These are phyloP conservation scores for Tuber magnatum DNA, from an alignment of 495 filamentous ascomycete species.

Conservation along the genomic window DNA sequence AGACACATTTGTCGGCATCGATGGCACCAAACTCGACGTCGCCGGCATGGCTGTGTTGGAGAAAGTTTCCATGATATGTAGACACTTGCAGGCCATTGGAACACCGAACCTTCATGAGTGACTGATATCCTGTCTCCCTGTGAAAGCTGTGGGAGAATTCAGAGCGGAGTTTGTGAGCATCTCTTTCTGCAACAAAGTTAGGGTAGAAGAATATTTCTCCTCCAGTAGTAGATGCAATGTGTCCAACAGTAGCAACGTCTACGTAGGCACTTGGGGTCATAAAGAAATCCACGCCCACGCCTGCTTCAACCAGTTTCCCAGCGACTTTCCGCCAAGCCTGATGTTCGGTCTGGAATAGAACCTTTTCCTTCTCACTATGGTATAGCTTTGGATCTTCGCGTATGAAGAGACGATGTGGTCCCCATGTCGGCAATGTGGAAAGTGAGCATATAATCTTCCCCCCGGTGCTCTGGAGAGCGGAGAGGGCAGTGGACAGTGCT, in stretches of 20 bases:
- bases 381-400: slow-evolving; percentile 83
- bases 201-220: slow-evolving; percentile 95
- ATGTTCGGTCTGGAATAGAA: slow-evolving; percentile 84
- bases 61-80: slow-evolving; percentile 89
- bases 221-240: slow-evolving; percentile 70
- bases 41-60: slow-evolving; percentile 79
- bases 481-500: slow-evolving; percentile 69
- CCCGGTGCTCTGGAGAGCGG: slow-evolving; percentile 73
- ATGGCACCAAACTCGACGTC: slow-evolving; percentile 92
- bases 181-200: slow-evolving; percentile 82
- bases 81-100: slow-evolving; percentile 93
- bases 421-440: slow-evolving; percentile 76
- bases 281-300: slow-evolving; percentile 89
- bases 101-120: slow-evolving; percentile 96
- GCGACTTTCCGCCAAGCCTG: slow-evolving; percentile 73
- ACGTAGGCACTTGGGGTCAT: slow-evolving; percentile 85
- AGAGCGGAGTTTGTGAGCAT: slow-evolving; percentile 70
- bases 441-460: slow-evolving; percentile 89
- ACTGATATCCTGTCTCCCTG: slow-evolving; percentile 90
- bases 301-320: slow-evolving; percentile 78
- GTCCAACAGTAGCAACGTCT: slow-evolving; percentile 87
- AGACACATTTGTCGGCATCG: slow-evolving; percentile 88
- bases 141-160: slow-evolving; percentile 86
- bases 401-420: slow-evolving; percentile 72
- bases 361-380: slow-evolving; percentile 82